A percentile compares a stretch with the other conserved stretches of the same genome.
Evolutionary conservation across 345 rosid genomes (phyloP).

Genomic region (Excoecaria cochinchinensis): DNA sequence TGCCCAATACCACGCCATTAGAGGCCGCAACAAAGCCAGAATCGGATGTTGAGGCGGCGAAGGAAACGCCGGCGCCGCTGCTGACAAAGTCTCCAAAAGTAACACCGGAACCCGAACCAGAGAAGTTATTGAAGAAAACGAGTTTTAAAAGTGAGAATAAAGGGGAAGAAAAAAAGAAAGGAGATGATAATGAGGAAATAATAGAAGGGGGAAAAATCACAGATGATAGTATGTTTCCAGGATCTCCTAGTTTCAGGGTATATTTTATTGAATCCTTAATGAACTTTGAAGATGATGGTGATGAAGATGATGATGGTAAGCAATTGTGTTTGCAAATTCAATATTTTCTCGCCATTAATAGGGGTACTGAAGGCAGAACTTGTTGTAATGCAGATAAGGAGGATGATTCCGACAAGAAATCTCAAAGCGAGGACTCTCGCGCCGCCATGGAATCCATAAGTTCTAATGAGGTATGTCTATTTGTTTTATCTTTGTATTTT

Average conservation of each 20-base stretch:
- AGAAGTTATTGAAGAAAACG: not conserved
- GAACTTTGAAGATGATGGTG: slow-evolving; percentile 10
- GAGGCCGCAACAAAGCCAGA: not conserved
- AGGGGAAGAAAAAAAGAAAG: not conserved
- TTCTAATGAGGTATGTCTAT: slow-evolving; percentile 8
- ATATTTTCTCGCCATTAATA: not conserved
- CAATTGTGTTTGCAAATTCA: not conserved
- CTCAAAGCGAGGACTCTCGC: not conserved
- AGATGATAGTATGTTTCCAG: slow-evolving; percentile 5
- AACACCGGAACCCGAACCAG: not conserved
- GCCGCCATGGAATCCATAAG: slow-evolving; percentile 2
- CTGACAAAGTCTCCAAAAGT: not conserved
- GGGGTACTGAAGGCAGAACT: not conserved
- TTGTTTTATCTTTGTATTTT: not conserved
- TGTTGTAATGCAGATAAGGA: not conserved
- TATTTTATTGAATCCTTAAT: slow-evolving; percentile 21
- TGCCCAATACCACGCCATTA: not conserved
- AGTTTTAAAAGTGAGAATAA: not conserved
- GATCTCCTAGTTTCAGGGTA: slow-evolving; percentile 43
- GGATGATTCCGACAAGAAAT: slow-evolving; percentile 11
- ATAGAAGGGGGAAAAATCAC: not conserved
- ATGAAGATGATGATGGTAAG: slow-evolving; percentile 12
- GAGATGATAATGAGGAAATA: not conserved
- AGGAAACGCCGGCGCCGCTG: not conserved
- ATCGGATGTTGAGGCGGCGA: not conserved